These are phyloP conservation scores for Calonectria pseudoreteaudii DNA, from an alignment of 2,329 filamentous ascomycete genomes.

Conservation along the genomic window DNA sequence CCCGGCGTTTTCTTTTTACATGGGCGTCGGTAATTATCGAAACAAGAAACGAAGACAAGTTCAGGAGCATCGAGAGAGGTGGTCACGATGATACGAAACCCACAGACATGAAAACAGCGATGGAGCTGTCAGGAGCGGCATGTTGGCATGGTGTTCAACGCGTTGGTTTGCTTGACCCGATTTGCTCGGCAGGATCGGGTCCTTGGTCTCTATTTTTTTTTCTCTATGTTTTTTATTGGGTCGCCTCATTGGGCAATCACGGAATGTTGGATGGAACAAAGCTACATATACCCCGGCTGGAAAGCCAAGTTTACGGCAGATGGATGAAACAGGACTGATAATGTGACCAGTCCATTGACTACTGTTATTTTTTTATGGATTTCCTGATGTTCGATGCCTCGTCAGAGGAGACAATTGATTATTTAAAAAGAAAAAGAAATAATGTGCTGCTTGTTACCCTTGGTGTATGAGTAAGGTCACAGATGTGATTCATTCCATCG, in stretches of 20 bases:
- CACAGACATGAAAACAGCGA: neutral
- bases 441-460: neutral
- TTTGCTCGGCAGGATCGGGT: neutral
- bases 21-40: constrained; percentile 15
- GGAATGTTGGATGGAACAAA: constrained; percentile 31
- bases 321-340: constrained; percentile 27
- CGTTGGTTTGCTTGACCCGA: neutral
- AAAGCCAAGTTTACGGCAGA: constrained; percentile 44
- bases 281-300: constrained; percentile 45
- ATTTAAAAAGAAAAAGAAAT: neutral
- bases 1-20: constrained; percentile 27
- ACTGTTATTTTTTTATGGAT: neutral
- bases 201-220: constrained; percentile 15
- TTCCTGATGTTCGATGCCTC: neutral
- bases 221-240: constrained; percentile 17
- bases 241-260: constrained; percentile 27
- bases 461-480: neutral
- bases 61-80: neutral
- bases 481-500: neutral
- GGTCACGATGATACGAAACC: constrained; percentile 19
- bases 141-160: constrained; percentile 4
- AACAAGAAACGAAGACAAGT: constrained; percentile 5
- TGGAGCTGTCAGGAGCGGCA: neutral
- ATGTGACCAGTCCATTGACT: constrained; percentile 8
- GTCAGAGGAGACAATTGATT: constrained; percentile 11